Evolutionary conservation across 1,284 basidiomycete species (phyloP).

Genomic region (Trametes polyzona): DNA sequence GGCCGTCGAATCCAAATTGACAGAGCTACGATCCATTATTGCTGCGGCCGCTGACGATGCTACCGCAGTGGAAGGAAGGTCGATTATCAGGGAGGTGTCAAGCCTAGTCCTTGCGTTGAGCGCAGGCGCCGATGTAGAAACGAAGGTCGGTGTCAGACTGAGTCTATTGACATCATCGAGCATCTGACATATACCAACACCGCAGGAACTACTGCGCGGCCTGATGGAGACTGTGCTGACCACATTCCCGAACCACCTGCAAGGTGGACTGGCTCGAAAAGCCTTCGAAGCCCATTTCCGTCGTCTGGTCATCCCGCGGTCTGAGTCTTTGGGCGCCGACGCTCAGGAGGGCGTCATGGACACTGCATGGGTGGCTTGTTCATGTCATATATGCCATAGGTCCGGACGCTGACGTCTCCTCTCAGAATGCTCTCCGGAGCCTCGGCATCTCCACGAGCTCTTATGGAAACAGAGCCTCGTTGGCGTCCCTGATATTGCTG

Average conservation of each 20-base stretch:
- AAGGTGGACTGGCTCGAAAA: slow-evolving; percentile 48
- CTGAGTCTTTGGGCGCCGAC: neutral
- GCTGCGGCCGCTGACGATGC: slow-evolving; percentile 31
- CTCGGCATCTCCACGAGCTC: slow-evolving; percentile 23
- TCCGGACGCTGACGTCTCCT: neutral
- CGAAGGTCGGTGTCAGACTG: slow-evolving; percentile 8
- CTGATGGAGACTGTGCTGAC: slow-evolving; percentile 47
- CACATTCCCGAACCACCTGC: slow-evolving; percentile 44
- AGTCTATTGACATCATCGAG: slow-evolving; percentile 32
- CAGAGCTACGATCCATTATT: slow-evolving; percentile 43
- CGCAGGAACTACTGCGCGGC: slow-evolving; percentile 44
- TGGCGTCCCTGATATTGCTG: slow-evolving; percentile 50
- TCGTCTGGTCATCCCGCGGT: slow-evolving; percentile 21
- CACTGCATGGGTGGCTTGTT: slow-evolving; percentile 19
- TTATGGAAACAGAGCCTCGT: slow-evolving; percentile 30
- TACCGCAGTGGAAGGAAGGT: slow-evolving; percentile 40
- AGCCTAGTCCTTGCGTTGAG: slow-evolving; percentile 29
- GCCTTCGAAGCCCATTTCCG: slow-evolving; percentile 53
- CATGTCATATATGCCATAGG: neutral
- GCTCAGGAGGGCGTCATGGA: slow-evolving; percentile 4
- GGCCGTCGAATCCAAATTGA: slow-evolving; percentile 44
- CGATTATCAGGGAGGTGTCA: slow-evolving; percentile 41
- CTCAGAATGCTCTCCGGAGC: slow-evolving; percentile 28
- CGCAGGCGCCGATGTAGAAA: slow-evolving; percentile 30
- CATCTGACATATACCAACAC: slow-evolving; percentile 19